Evolutionary conservation across 176 grass and related monocot genomes (phyloP).

Genomic region (Zea mays): Zm-B73-REFERENCE-NAM-5.0 NC_050102.1:177641001-177641500

Average conservation of each 20-base stretch:
- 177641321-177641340: slow-evolving; percentile 12
- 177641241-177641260: not conserved
- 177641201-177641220: not conserved
- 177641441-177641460: slow-evolving; percentile 56
- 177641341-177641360: slow-evolving; percentile 30
- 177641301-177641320: slow-evolving; percentile 9
- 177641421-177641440: slow-evolving; percentile 83
- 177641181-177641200: not conserved
- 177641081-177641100: slow-evolving; percentile 4
- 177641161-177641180: slow-evolving; percentile 24
- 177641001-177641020: not conserved
- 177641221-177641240: slow-evolving; percentile 10
- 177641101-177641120: slow-evolving; percentile 4
- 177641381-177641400: slow-evolving; percentile 98
- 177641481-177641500: slow-evolving; percentile 84
- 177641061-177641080: not conserved
- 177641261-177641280: not conserved
- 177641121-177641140: slow-evolving; percentile 3
- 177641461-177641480: slow-evolving; percentile 48
- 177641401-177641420: slow-evolving; percentile 94
- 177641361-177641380: slow-evolving; percentile 51
- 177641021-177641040: slow-evolving; percentile 10
- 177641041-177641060: not conserved
- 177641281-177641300: not conserved
- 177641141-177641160: not conserved